phyloP scores from a whole-genome alignment of 257 asterid genomes.

The Fraxinus americana region DNA sequence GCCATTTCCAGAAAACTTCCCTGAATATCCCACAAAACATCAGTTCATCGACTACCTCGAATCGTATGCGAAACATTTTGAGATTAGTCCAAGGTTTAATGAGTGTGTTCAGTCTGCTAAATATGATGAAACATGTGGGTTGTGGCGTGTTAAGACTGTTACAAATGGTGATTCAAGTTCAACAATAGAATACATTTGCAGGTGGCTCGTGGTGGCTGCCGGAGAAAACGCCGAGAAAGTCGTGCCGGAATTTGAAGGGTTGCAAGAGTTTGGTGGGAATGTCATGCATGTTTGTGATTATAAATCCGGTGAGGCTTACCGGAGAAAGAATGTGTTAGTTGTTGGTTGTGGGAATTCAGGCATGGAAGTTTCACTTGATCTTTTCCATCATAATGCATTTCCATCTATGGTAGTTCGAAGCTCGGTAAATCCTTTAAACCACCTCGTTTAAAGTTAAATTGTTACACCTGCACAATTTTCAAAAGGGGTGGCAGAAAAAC shows the following conservation, averaged over 20 bases:
- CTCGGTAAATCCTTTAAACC: conserved; percentile 50
- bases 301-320: conserved; percentile 64
- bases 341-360: conserved; percentile 99
- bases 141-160: conserved; percentile 72
- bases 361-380: conserved; percentile 94
- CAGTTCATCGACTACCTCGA: conserved; percentile 81
- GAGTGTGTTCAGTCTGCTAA: conserved; percentile 64
- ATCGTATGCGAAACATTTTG: conserved; percentile 54
- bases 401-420: conserved; percentile 83
- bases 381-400: conserved; percentile 61
- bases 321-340: conserved; percentile 68
- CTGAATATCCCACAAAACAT: conserved; percentile 67
- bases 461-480: background rate
- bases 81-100: conserved; percentile 64
- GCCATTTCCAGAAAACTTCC: conserved; percentile 70
- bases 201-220: conserved; percentile 92
- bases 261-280: conserved; percentile 52
- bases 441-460: background rate
- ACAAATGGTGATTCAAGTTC: conserved; percentile 16
- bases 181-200: conserved; percentile 58
- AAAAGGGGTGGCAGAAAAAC: background rate
- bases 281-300: conserved; percentile 84
- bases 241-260: conserved; percentile 72
- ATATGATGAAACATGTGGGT: conserved; percentile 69
- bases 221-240: conserved; percentile 90